A percentile compares a stretch with the other conserved stretches of the same genome.
Evolutionary conservation across 805 yeast genomes (phyloP).

Genomic region (Schwanniomyces vanrijiae): DNA sequence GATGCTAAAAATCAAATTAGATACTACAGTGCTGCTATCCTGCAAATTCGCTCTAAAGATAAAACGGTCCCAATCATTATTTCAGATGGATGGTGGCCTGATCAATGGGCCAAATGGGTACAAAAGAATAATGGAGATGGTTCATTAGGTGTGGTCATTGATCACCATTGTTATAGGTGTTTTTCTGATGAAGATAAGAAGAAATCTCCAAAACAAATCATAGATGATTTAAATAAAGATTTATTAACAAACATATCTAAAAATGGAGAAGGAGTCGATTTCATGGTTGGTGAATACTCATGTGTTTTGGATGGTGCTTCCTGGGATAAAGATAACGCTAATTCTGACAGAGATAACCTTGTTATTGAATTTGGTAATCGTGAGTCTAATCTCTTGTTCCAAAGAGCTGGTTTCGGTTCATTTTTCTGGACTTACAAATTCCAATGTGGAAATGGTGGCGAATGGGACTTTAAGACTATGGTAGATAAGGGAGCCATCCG

Average conservation of each 20-base stretch:
- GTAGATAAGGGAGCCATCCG: slow-evolving; percentile 53
- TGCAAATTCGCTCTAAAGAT: slow-evolving; percentile 58
- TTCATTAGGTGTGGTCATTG: slow-evolving; percentile 67
- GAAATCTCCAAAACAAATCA: slow-evolving; percentile 65
- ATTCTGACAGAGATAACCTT: slow-evolving; percentile 46
- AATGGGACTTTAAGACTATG: slow-evolving; percentile 91
- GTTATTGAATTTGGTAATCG: slow-evolving; percentile 61
- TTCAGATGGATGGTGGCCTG: slow-evolving; percentile 94
- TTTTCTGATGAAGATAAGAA: slow-evolving; percentile 72
- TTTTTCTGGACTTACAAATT: slow-evolving; percentile 93
- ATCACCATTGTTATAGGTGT: slow-evolving; percentile 84
- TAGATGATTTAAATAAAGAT: slow-evolving; percentile 51
- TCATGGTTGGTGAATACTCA: slow-evolving; percentile 86
- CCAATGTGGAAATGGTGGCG: slow-evolving; percentile 89
- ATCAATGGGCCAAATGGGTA: slow-evolving; percentile 72
- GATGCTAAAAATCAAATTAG: slow-evolving; percentile 51
- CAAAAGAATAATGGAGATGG: slow-evolving; percentile 35
- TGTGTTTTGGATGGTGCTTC: slow-evolving; percentile 78
- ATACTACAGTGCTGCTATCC: slow-evolving; percentile 67
- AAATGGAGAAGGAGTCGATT: slow-evolving; percentile 54
- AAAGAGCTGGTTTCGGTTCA: slow-evolving; percentile 65
- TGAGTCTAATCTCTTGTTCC: slow-evolving; percentile 48
- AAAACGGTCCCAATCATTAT: slow-evolving; percentile 66
- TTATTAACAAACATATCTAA: slow-evolving; percentile 49
- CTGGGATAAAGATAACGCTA: slow-evolving; percentile 58